phyloP scores from a whole-genome alignment of 306 rosid species.

The Vigna reflexopilosa region DNA sequence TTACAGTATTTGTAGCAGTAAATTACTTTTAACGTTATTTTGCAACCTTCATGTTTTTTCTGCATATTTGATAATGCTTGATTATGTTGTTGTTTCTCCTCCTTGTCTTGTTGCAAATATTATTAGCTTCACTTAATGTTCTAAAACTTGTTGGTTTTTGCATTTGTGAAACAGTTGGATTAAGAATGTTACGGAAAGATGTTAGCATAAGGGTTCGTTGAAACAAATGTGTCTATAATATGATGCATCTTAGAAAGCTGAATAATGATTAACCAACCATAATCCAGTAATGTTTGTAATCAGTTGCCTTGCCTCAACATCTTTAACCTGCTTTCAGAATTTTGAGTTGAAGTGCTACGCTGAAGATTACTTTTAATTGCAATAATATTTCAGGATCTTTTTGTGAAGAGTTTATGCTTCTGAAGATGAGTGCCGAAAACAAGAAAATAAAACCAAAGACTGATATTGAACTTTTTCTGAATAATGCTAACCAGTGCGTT shows the following conservation, averaged over 20 bases:
- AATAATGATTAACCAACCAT: conserved; percentile 13
- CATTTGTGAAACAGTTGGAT: conserved; percentile 19
- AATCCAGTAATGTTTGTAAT: conserved; percentile 8
- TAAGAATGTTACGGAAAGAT: neutral
- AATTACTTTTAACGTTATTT: conserved; percentile 6
- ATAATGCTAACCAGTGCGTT: conserved; percentile 57
- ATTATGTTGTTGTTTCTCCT: neutral
- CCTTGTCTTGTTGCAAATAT: neutral
- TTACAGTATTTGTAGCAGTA: neutral
- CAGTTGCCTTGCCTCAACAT: neutral
- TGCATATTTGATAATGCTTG: neutral
- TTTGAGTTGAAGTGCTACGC: conserved; percentile 7
- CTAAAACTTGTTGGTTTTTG: neutral
- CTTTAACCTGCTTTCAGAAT: conserved; percentile 23
- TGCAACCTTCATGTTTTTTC: neutral
- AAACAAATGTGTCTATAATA: conserved; percentile 11
- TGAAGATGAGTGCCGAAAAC: conserved; percentile 68
- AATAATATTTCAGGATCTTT: conserved; percentile 62
- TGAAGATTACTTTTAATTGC: conserved; percentile 48
- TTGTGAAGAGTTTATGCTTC: conserved; percentile 48
- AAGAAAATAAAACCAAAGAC: conserved; percentile 62
- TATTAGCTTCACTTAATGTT: neutral
- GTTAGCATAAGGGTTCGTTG: conserved; percentile 17
- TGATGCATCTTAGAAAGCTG: neutral
- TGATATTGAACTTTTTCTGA: conserved; percentile 63